Conservation (phyloP, 805 yeast species). For the Scheffersomyces coipomensis region DNA sequence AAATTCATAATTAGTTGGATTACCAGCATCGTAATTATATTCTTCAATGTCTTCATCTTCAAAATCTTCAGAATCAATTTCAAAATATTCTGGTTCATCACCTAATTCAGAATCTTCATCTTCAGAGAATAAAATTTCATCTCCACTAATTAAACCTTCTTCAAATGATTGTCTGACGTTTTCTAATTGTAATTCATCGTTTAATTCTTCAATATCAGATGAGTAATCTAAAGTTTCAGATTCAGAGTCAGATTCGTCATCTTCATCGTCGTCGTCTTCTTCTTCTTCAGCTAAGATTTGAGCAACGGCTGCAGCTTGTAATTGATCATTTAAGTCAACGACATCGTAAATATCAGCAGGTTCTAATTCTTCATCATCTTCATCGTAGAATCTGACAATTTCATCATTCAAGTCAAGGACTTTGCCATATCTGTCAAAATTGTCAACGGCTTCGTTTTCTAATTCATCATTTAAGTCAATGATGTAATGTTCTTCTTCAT, state of each 20-base stretch:
- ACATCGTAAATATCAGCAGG: slow-evolving; percentile 32
- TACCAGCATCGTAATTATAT: slow-evolving; percentile 15
- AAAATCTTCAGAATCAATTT: slow-evolving; percentile 31
- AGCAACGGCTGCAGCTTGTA: slow-evolving; percentile 32
- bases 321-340: slow-evolving; percentile 38
- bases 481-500: slow-evolving; percentile 9
- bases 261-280: slow-evolving; percentile 2
- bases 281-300: slow-evolving; percentile 9
- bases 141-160: slow-evolving; percentile 31
- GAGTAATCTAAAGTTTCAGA: slow-evolving; percentile 26
- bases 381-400: slow-evolving; percentile 24
- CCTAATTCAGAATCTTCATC: slow-evolving; percentile 21
- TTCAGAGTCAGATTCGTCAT: slow-evolving; percentile 14
- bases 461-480: slow-evolving; percentile 35
- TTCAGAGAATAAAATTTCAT: slow-evolving; percentile 18
- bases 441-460: slow-evolving; percentile 26
- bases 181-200: slow-evolving; percentile 35
- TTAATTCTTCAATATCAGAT: slow-evolving; percentile 25
- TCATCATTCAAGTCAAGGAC: slow-evolving; percentile 30
- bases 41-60: slow-evolving; percentile 16
- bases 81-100: slow-evolving; percentile 26
- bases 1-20: slow-evolving; percentile 20
- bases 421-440: slow-evolving; percentile 21
- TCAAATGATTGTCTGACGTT: slow-evolving; percentile 33
- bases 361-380: slow-evolving; percentile 20